Conservation (phyloP, 192 early-diverging fungal genomes). For the Entomortierella parvispora region DNA sequence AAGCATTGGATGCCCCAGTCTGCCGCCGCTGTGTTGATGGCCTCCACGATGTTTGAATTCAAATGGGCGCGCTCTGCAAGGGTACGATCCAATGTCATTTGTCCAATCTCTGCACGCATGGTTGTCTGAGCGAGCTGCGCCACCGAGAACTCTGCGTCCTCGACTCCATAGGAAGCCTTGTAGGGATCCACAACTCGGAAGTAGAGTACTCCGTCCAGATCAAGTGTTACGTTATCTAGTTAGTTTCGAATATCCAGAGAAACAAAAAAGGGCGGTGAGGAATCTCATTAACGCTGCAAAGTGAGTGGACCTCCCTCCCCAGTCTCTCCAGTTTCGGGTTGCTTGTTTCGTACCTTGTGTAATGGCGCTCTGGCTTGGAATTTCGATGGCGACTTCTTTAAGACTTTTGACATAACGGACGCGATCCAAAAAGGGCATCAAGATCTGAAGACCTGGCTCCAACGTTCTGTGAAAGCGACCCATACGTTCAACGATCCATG, state of each 20-base stretch:
- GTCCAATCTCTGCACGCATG: constrained; percentile 99
- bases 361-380: constrained; percentile 90
- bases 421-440: constrained; percentile 88
- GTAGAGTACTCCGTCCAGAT: constrained; percentile 97
- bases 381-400: constrained; percentile 95
- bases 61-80: constrained; percentile 93
- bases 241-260: no score
- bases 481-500: constrained; percentile 98
- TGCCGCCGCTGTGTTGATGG: constrained; percentile 92
- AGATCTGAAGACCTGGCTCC: constrained; percentile 90
- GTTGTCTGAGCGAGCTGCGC: constrained; percentile 99
- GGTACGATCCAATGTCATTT: constrained; percentile 96
- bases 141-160: constrained; percentile 94
- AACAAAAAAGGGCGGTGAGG: no score
- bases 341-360: constrained; percentile 73
- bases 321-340: background rate
- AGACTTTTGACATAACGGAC: constrained; percentile 94
- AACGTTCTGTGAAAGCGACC: constrained; percentile 86
- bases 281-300: background rate
- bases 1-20: constrained; percentile 98
- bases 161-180: constrained; percentile 94
- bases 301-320: background rate
- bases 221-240: constrained; percentile 94
- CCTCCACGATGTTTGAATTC: constrained; percentile 93
- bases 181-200: constrained; percentile 93